These are phyloP conservation scores for Panaeolus papilionaceus DNA, from an alignment of 768 basidiomycete genomes.

Conservation along the genomic window DNA sequence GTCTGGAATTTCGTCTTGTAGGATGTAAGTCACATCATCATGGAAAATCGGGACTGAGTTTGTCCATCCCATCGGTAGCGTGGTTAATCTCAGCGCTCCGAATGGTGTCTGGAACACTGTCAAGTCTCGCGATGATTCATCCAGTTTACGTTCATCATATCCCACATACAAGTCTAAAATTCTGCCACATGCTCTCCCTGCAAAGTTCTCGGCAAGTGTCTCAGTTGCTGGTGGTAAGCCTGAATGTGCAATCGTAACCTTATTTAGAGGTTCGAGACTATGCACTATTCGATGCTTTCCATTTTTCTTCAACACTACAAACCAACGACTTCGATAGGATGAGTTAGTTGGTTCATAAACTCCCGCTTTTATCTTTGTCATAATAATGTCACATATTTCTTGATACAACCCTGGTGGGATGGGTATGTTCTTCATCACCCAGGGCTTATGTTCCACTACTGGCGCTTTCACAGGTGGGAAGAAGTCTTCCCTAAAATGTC, in stretches of 20 bases:
- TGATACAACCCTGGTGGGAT: no score
- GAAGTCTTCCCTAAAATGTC: no score
- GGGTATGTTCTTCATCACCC: no score
- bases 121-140: conserved; percentile 37
- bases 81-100: conserved; percentile 33
- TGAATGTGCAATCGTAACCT: conserved; percentile 40
- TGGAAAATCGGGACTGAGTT: conserved; percentile 36
- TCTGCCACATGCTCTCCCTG: conserved; percentile 33
- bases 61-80: conserved; percentile 42
- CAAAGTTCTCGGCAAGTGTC: conserved; percentile 39
- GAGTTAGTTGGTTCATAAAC: conserved; percentile 46
- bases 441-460: no score
- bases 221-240: conserved; percentile 38
- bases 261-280: conserved; percentile 44
- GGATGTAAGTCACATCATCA: conserved; percentile 34
- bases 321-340: conserved; percentile 45
- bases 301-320: conserved; percentile 45
- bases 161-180: conserved; percentile 43
- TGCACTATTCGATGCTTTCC: conserved; percentile 42
- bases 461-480: no score
- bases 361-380: conserved; percentile 41
- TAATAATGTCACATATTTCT: conserved; percentile 29
- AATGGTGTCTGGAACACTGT: conserved; percentile 49
- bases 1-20: conserved; percentile 37
- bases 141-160: conserved; percentile 41